Conservation (phyloP, 2,329 filamentous ascomycete species). For the Fusarium concolor region DNA sequence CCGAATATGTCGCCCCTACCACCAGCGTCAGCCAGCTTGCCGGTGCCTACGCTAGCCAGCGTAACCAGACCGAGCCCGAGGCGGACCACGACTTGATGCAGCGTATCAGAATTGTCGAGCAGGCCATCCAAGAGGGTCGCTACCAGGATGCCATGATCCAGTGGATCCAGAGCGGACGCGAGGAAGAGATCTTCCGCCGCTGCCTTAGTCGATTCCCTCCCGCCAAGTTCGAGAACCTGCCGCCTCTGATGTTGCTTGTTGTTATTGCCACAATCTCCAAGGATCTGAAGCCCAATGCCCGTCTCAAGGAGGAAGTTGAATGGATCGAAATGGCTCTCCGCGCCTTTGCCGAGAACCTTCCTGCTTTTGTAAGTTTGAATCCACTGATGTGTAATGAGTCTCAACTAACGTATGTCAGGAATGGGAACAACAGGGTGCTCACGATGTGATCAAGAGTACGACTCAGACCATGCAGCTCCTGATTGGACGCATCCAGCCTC, state of each 20-base stretch:
- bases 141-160: constrained; percentile 73
- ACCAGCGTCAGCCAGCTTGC: constrained; percentile 52
- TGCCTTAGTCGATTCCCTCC: constrained; percentile 55
- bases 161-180: constrained; percentile 73
- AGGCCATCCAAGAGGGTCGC: constrained; percentile 69
- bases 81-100: constrained; percentile 64
- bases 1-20: constrained; percentile 50
- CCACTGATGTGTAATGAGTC: neutral
- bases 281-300: constrained; percentile 64
- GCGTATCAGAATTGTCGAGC: constrained; percentile 69
- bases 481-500: constrained; percentile 51
- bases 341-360: constrained; percentile 61
- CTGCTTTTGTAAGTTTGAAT: constrained; percentile 61
- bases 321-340: constrained; percentile 72
- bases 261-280: constrained; percentile 73
- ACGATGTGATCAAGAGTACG: constrained; percentile 54
- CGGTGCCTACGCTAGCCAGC: constrained; percentile 52
- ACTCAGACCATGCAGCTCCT: constrained; percentile 55
- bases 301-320: constrained; percentile 66
- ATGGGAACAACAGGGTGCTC: constrained; percentile 53
- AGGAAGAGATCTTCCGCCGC: constrained; percentile 71
- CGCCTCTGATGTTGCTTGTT: constrained; percentile 71
- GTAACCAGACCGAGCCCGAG: constrained; percentile 52
- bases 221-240: constrained; percentile 64
- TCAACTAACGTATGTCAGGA: constrained; percentile 48